These are phyloP conservation scores for Phytophthora vignae DNA, from an alignment of 352 stramenopile genomes.

Conservation along the genomic window DNA sequence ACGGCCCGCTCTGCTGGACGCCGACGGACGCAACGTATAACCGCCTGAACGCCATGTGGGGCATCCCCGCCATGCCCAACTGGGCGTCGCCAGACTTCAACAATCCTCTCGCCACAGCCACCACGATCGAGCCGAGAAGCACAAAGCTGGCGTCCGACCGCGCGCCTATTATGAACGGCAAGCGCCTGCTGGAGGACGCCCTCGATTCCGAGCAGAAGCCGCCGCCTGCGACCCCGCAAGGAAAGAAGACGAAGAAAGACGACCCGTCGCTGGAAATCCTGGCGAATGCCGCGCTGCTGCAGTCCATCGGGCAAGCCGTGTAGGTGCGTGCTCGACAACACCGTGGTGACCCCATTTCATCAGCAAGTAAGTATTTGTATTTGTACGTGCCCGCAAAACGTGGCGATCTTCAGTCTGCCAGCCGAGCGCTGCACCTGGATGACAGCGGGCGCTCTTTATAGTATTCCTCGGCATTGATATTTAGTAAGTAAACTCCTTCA, in stretches of 20 bases:
- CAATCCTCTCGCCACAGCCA: constrained; percentile 27
- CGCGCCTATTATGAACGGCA: constrained; percentile 33
- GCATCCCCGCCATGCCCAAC: constrained; percentile 25
- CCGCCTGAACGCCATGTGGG: constrained; percentile 34
- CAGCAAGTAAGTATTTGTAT: constrained; percentile 21
- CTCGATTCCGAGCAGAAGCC: constrained; percentile 24
- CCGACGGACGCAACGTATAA: constrained; percentile 38
- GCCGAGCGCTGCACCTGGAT: neutral
- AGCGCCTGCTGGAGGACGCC: constrained; percentile 45
- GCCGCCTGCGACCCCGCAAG: constrained; percentile 1
- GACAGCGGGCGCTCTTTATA: constrained; percentile 11
- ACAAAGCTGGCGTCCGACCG: constrained; percentile 52
- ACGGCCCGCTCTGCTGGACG: constrained; percentile 38
- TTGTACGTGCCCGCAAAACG: neutral
- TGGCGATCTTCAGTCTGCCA: neutral
- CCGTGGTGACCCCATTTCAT: neutral
- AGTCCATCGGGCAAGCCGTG: constrained; percentile 64
- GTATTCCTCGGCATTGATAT: constrained; percentile 29
- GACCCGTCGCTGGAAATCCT: constrained; percentile 75
- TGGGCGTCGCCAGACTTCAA: constrained; percentile 22
- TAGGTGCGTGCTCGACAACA: neutral
- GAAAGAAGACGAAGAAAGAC: constrained; percentile 27
- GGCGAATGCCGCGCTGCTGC: constrained; percentile 72
- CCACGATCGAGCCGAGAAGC: constrained; percentile 63
- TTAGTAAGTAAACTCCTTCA: constrained; percentile 21